Evolutionary conservation across 345 rosid species (phyloP), one percentile per base, ranked within the genome.

Genomic region (Camelina neglecta): DNA sequence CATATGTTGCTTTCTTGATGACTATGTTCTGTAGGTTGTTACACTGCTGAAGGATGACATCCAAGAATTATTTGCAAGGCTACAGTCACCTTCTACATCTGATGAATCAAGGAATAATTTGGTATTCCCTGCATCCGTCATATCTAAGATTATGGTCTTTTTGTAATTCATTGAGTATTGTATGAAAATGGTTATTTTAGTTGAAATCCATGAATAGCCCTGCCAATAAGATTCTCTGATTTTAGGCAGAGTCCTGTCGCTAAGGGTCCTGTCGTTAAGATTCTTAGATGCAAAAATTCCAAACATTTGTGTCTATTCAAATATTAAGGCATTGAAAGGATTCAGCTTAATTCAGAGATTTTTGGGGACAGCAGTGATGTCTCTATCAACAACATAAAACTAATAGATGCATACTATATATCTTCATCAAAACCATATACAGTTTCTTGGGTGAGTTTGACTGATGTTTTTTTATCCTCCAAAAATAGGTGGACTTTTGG

Each of bases 41-140:
- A 88, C 97, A 67, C 76, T 76, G 73, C 85, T 94, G 69, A 92
- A 89, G 79, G 90, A 90, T 83, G 96, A 92, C 74, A 85, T 94
- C 82, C 96, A 87, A 81, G 96, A 92, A 69, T 69, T 90, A 71
- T 94, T 94, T 84, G 89, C 86, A 38, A 90, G 84, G 83, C 77
- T 94, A 84, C 81, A 78, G 69, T 86, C 91, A 24, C 86, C 93
- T 1, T 35, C 81, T 56, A 82, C 90, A 49, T 84, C 90, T 62
- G 83, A 82, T 48, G 90, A 87, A 65, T 92, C 96, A 38, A 88
- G 81, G 90, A 94, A 85, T 71, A 85, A 86, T 82, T 79, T 94
- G 97, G 98, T 94, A 83, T 81, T 66, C 69, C 11, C 74, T 61
- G 58, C 60, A 49, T 72, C 41, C 11, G 10, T 67, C 51, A 11